A percentile compares a stretch with the other conserved stretches of the same genome.
Conservation (phyloP, 176 grass and related monocot species). For the Oryza officinalis region DNA sequence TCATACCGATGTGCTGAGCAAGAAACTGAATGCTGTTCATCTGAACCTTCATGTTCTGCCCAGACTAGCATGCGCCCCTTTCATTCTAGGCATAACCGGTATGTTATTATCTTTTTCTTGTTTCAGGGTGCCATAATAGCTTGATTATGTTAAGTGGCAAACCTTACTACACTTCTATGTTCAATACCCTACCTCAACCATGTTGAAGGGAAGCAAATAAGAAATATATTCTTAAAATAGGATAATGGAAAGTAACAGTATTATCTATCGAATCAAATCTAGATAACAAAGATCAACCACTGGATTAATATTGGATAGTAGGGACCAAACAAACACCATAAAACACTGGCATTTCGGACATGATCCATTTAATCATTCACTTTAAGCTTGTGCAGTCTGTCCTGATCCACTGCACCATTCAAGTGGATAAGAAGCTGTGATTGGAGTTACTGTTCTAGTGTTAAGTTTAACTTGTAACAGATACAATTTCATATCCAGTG, state of each 20-base stretch:
- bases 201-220: background rate
- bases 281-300: conserved; percentile 1
- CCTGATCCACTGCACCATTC: conserved; percentile 1
- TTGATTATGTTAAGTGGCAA: conserved; percentile 6
- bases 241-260: background rate
- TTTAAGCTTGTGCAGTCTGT: background rate
- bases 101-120: conserved; percentile 14
- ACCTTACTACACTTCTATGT: conserved; percentile 4
- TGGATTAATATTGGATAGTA: conserved; percentile 12
- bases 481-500: background rate
- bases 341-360: conserved; percentile 13
- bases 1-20: conserved; percentile 64
- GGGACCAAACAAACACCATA: background rate
- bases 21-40: conserved; percentile 72
- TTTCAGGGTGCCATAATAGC: background rate
- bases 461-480: conserved; percentile 11
- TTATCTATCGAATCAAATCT: conserved; percentile 3
- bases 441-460: background rate
- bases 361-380: conserved; percentile 12
- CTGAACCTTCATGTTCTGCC: conserved; percentile 83
- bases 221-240: background rate
- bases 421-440: background rate
- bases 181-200: background rate
- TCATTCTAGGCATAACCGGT: conserved; percentile 81
- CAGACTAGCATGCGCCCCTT: conserved; percentile 60